Conservation (phyloP, 495 filamentous ascomycete species). For the Staphylotrichum tortipilum region DNA sequence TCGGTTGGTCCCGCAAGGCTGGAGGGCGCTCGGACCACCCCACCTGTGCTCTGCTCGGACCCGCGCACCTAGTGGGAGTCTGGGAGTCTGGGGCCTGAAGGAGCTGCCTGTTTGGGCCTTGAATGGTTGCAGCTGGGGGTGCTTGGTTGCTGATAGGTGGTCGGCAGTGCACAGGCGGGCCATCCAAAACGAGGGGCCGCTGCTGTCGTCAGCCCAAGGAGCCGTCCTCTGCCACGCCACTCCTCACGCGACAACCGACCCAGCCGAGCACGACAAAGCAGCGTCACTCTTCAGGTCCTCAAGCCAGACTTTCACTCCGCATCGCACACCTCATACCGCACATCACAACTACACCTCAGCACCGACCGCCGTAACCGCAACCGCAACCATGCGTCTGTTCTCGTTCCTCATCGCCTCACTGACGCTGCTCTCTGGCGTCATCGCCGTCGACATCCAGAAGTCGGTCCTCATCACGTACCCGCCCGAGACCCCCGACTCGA, state of each 20-base stretch:
- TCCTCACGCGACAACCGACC: neutral
- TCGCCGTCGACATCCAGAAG: conserved; percentile 51
- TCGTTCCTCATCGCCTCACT: conserved; percentile 48
- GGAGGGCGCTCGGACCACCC: conserved; percentile 6
- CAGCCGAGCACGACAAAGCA: neutral
- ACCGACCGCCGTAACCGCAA: neutral
- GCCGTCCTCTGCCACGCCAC: conserved; percentile 7
- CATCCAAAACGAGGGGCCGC: conserved; percentile 6
- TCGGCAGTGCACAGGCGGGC: too few species aligned
- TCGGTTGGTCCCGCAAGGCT: conserved; percentile 7
- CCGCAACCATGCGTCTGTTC: conserved; percentile 50
- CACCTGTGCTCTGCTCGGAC: neutral
- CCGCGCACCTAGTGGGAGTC: too few species aligned
- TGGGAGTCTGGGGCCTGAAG: neutral
- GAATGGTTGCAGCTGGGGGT: neutral
- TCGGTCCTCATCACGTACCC: conserved; percentile 73
- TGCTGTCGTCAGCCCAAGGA: conserved; percentile 6
- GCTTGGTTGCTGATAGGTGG: too few species aligned
- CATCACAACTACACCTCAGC: too few species aligned
- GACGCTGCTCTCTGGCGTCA: conserved; percentile 43
- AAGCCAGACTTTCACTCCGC: too few species aligned
- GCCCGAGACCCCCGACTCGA: conserved; percentile 56
- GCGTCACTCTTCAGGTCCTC: neutral
- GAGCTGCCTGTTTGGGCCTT: conserved; percentile 5
- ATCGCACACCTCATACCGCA: too few species aligned